Evolutionary conservation across 768 basidiomycete genomes (phyloP), one percentile per base, ranked within the genome.

Genomic region (Pleurotus djamor): DNA sequence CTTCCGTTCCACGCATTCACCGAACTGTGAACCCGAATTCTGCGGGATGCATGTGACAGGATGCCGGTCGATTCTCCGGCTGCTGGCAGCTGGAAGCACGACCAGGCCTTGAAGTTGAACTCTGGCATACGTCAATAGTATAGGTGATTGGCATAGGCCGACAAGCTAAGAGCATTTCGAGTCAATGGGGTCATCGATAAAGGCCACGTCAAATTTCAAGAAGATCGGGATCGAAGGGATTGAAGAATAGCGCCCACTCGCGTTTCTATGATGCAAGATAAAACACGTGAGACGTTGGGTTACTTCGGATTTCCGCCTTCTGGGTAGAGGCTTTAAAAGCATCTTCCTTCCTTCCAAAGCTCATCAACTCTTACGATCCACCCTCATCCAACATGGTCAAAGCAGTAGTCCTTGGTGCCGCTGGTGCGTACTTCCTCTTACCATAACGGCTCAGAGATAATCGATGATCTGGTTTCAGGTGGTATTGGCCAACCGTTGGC

Each of bases 401-500:
- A 76, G 93, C 86, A 79, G 94, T 93, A 71, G 94, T 98, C 65
- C 95, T 98, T 71, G 96, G 96, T 74, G 96, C 96, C 78, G 89
- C 92, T 74, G 94, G 93, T 92, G 66, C 57, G 76, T 34, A 38
- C 35, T 52, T 58, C 58, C 54, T 41, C 32, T 57, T 5, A 58
- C n/a, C 51, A 52, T 69, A 50, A n/a, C 67, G 49, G 9, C 55
- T 57, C 33, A 49, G 14, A 28, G 54, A 58, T 58, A 36, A 58
- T 59, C 59, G 36, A 56, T 56, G 14, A 56, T 56, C 54, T 44
- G 51, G 47, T 59, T 56, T 8, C 63, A 94, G 94, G 94, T 73
- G 96, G 96, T 74, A 98, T 98, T 68, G 96, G 96, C 70, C 96
- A 97, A 80, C 95, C 96, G 61, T 81, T 98, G 72, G 85, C 96